Evolutionary conservation across 2,329 filamentous ascomycete species (phyloP), one percentile per base, ranked within the genome.

Genomic region (Exophiala alcalophila): DNA sequence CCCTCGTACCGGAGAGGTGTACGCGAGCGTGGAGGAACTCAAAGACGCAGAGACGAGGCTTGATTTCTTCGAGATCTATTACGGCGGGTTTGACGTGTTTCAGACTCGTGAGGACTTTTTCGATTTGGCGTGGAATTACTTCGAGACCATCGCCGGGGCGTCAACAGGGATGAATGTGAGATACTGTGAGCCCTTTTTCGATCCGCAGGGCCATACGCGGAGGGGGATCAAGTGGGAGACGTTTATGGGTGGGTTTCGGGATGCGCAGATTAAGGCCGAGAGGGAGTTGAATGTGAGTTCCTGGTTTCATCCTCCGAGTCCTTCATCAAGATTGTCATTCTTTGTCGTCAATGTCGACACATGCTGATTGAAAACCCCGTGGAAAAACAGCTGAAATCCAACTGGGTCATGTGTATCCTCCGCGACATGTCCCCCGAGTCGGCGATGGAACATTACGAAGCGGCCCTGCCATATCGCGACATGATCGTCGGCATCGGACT

Each of bases 321-420:
- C n/a, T n/a, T n/a, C n/a, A n/a, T n/a, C n/a, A n/a, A n/a, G n/a
- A n/a, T n/a, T n/a, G n/a, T n/a, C n/a, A n/a, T n/a, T n/a, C n/a
- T n/a, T n/a, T n/a, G n/a, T n/a, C n/a, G n/a, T n/a, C n/a, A n/a
- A n/a, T n/a, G n/a, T n/a, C n/a, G n/a, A n/a, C n/a, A n/a, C n/a
- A n/a, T n/a, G n/a, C n/a, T n/a, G n/a, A n/a, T n/a, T n/a, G n/a
- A n/a, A n/a, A n/a, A n/a, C n/a, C n/a, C n/a, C n/a, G n/a, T n/a
- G n/a, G n/a, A n/a, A n/a, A n/a, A n/a, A n/a, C n/a, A n/a, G n/a
- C n/a, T n/a, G n/a, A 20, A 28, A 16, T 47, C 47, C n/a, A 21
- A 40, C 11, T 71, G 66, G 66, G 65, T 69, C 25, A 55, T 71
- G 41, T 71, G 68, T 35, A 67, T 72, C 37, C 56, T 72, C 14